Base-by-base conservation (phyloP, 257 asterid species). In the Solanum chmielewskii region DNA sequence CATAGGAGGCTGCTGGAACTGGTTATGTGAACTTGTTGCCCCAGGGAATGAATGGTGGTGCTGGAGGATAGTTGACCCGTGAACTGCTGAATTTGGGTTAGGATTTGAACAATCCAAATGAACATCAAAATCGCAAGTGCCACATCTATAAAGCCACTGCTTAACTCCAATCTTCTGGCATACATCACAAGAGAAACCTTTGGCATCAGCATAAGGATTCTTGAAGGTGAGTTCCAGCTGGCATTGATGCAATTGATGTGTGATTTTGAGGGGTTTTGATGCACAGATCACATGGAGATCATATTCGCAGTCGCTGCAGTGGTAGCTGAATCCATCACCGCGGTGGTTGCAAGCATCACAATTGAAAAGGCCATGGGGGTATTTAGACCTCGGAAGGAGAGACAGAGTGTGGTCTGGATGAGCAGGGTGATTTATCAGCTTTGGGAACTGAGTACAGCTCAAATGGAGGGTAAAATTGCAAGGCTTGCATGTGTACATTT, bases 71-170 rank as follows among this genome's bases (percentile, higher is more conserved):
- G 29, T 88, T 39, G 77, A 44, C 62, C n/a, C 71, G 16, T 45
- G 85, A 44, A 11, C 37, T 18, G 85, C n/a, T 25, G 75, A 7
- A 16, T 11, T 37, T 0, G 33, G 91, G 2, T 31, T 23, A 20
- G 15, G 83, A 0, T 89, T 47, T 41, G 86, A n/a, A 47, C 98
- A 94, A 23, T 91, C 90, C 91, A 93, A 56, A 87, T 94, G 98
- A 78, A 86, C 92, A 77, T 94, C 98, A 78, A 91, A 94, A 6
- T 91, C 93, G 14, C 96, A 93, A 0, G 86, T n/a, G 11, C 49
- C 49, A 87, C 98, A 94, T 68, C 96, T 91, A 87, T 94, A 94
- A 6, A 93, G 89, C 98, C 98, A 94, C 89, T 93, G 95, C 42
- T 91, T 92, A 23, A 83, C 47, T 85, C 92, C 96, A 39, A 90